phyloP scores from a whole-genome alignment of 2,329 filamentous ascomycete genomes.

The Ophiostoma australiae region DNA sequence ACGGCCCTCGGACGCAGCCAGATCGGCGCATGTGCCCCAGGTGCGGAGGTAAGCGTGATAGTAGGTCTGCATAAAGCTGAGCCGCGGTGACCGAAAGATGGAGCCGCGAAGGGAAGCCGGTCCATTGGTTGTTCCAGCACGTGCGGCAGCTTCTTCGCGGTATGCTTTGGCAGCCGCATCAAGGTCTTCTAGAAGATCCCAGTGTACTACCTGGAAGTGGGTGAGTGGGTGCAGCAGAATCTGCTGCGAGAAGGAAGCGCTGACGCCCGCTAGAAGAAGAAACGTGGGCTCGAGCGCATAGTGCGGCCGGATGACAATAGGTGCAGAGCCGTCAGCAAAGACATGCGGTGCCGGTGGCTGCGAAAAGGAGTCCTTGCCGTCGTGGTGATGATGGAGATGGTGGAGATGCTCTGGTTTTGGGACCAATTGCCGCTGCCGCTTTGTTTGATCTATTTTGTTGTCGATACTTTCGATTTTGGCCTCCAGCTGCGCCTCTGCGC shows the following conservation, averaged over 20 bases:
- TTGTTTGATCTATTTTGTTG: neutral
- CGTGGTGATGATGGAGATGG: neutral
- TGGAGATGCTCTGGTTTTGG: neutral
- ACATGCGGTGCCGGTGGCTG: constrained; percentile 3
- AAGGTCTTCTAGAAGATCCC: constrained; percentile 66
- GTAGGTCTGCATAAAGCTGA: constrained; percentile 59
- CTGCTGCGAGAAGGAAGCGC: constrained; percentile 65
- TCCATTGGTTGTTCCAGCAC: neutral
- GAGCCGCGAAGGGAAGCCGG: neutral
- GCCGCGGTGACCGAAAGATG: constrained; percentile 32
- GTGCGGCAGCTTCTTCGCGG: neutral
- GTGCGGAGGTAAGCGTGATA: constrained; percentile 68
- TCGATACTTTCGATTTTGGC: constrained; percentile 11
- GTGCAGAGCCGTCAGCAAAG: constrained; percentile 25
- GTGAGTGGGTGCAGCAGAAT: constrained; percentile 65
- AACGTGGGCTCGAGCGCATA: constrained; percentile 72
- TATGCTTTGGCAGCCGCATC: constrained; percentile 44
- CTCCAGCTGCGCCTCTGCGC: constrained; percentile 42
- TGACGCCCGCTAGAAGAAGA: constrained; percentile 62
- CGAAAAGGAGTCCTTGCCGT: neutral
- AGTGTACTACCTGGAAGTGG: constrained; percentile 67
- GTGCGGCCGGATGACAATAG: constrained; percentile 60
- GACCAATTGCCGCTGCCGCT: neutral
- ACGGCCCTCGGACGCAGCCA: constrained; percentile 53
- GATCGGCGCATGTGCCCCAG: constrained; percentile 52